Evolutionary conservation across 2,329 filamentous ascomycete genomes (phyloP), one percentile per base, ranked within the genome.

Genomic region (Intubia oerlemansii): DNA sequence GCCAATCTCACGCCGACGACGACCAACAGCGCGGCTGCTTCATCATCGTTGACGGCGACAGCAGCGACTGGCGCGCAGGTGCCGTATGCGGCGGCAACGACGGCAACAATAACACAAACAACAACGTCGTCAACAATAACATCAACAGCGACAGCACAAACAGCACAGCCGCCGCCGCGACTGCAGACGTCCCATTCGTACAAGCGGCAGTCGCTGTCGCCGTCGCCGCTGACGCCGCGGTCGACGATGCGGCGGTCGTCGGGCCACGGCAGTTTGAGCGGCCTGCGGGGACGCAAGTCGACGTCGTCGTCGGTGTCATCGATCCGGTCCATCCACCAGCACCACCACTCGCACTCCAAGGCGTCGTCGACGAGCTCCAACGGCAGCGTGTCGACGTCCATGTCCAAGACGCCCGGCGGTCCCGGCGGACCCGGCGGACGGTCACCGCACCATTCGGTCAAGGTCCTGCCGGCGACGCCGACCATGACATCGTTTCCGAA

Each of bases 231-330:
- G 23, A 95, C 88, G 1, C 85, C 88, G 4, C 75, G 82, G 22
- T 82, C 78, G 1, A 76, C 16, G 3, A 12, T 90, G 42, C 71
- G 88, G 9, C 75, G 82, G 20, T 70, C 80, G 3, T 91, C 81
- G 5, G 68, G 64, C 25, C 84, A 84, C 18, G 24, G 62, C 15
- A 8, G 13, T 14, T 29, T 22, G 14, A 84, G 14, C 10, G 28
- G 85, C 17, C 62, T 95, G 25, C 69, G 84, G 17, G 85, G 88
- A 21, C 70, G 88, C 35, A 95, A 95, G 48, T 95, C 85, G 1
- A 98, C 88, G 0, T 93, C 82, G 0, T 92, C 82, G 0, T 95
- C 84, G 0, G 72, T 98, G 11, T 93, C 82, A 1, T 92, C 82
- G 0, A 74, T 98, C 32, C 74, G 88, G 33, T 90, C 78, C 25